Evolutionary conservation across 164 flowering plant genomes (phyloP).

Genomic region (Taxillus chinensis): DNA sequence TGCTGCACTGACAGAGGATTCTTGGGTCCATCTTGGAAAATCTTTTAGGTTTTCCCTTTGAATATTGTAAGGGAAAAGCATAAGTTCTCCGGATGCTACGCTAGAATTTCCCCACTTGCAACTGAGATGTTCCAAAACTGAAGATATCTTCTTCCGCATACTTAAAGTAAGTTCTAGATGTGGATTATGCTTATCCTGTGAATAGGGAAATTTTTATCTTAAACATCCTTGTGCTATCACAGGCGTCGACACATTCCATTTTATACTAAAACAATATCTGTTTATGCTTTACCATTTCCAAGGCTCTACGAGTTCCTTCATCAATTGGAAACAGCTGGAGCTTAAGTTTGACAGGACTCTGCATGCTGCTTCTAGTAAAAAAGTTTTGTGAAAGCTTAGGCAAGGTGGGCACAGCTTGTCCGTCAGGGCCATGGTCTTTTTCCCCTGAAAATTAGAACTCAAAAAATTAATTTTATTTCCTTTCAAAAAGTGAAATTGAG

Average conservation of each 20-base stretch:
- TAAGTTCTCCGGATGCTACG: conserved; percentile 58
- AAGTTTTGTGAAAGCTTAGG: conserved; percentile 19
- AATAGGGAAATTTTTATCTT: conserved; percentile 2
- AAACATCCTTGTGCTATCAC: background rate
- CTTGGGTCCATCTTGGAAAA: conserved; percentile 68
- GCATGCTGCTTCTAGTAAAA: conserved; percentile 24
- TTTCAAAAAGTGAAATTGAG: conserved; percentile 3
- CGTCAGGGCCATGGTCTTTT: conserved; percentile 17
- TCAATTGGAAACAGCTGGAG: conserved; percentile 94
- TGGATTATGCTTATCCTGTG: conserved; percentile 89
- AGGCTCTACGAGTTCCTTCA: conserved; percentile 64
- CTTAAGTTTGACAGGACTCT: conserved; percentile 55
- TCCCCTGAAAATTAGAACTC: conserved; percentile 25
- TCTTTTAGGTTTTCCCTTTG: conserved; percentile 42
- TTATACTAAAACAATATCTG: background rate
- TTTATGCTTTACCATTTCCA: conserved; percentile 69
- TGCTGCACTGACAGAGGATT: conserved; percentile 62
- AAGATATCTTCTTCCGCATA: conserved; percentile 81
- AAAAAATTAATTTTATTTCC: conserved; percentile 2
- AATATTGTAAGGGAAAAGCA: conserved; percentile 67
- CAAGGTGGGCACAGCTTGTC: conserved; percentile 16
- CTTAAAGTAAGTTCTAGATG: conserved; percentile 89
- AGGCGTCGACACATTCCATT: background rate
- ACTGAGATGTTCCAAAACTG: conserved; percentile 83
- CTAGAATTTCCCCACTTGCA: conserved; percentile 91